Base-by-base conservation (phyloP, 768 basidiomycete genomes). In the Trichaptum fuscoviolaceum region DNA sequence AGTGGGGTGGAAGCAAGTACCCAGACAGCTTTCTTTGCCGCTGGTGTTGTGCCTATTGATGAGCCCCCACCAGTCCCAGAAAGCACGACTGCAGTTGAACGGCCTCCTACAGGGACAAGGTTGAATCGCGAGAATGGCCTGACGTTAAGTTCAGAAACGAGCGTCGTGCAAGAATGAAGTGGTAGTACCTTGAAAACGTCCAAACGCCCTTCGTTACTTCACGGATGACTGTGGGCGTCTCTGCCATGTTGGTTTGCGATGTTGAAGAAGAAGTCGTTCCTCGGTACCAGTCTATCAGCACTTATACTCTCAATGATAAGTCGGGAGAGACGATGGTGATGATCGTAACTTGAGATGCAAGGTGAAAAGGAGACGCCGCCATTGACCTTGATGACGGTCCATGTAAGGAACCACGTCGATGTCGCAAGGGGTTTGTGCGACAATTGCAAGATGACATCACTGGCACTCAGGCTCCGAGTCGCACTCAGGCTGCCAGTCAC, bases 1-100 rank as follows among this genome's bases (percentile, higher is more conserved):
- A 92, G 77, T 0, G 91, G 90, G 6, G 89, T 89, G 0, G 92
- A 93, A 0, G 91, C 93, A n/a, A 93, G 79, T 10, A 95, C 81
- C 86, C 92, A 95, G 25, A 95, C 87, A 12, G 84, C 87, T 36
- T 89, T 87, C 63, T 84, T 82, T 52, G 76, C 76, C 10, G 12
- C 10, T 15, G 42, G 10, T 20, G 42, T 15, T 12, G 12, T 20
- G 42, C 15, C 3, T 12, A 3, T 52, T 20, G 12, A 12, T 20
- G 20, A 52, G 2, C 20, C 42, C 10, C 20, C 42, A 12, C 15
- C 42, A 12, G 12, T 12, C 42, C 42, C 42, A 12, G 12, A 52
- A 25, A 95, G 80, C 75, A 82, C 85, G 70, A 96, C 80, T 0
- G 93, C 95, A 0, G 93, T 96, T 8, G 92, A 88, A 60, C 95